Evolutionary conservation across 1,139 yeast genomes (phyloP).

Genomic region (Sugiyamaella novakii): DNA sequence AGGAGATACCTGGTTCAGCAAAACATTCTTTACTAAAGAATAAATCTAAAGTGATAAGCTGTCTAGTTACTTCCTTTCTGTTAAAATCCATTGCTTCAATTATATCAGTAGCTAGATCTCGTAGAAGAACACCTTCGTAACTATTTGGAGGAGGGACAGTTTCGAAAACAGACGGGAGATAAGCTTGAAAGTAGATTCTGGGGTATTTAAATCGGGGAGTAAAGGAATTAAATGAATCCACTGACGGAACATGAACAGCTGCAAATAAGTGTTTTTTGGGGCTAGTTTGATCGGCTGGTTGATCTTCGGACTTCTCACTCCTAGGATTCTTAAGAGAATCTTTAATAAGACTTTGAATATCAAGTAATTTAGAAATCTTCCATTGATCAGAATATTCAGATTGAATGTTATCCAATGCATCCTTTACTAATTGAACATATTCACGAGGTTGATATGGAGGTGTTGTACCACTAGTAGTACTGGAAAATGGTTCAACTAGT

Average conservation of each 20-base stretch:
- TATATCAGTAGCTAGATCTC: conserved; percentile 75
- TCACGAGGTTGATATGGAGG: conserved; percentile 58
- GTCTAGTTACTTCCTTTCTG: conserved; percentile 83
- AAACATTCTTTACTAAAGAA: conserved; percentile 72
- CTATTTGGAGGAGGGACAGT: conserved; percentile 72
- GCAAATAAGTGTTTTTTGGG: conserved; percentile 47
- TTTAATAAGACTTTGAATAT: conserved; percentile 26
- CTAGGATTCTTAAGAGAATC: conserved; percentile 6
- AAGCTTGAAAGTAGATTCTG: conserved; percentile 55
- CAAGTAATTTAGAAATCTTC: conserved; percentile 27
- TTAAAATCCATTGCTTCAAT: conserved; percentile 84
- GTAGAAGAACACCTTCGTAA: conserved; percentile 63
- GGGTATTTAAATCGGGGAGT: conserved; percentile 19
- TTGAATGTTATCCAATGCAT: conserved; percentile 44
- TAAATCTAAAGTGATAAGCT: conserved; percentile 71
- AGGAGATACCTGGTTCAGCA: conserved; percentile 80
- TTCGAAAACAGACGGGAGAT: conserved; percentile 58
- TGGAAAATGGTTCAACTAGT: conserved; percentile 47
- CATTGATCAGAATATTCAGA: conserved; percentile 27
- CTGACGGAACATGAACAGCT: conserved; percentile 38
- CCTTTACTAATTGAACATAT: conserved; percentile 55
- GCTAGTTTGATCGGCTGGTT: conserved; percentile 1
- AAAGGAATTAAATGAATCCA: conserved; percentile 2
- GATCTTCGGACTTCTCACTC: conserved; percentile 4
- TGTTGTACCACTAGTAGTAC: conserved; percentile 27